A percentile compares a stretch with the other conserved stretches of the same genome.
phyloP scores from a whole-genome alignment of 805 yeast genomes.

The Metschnikowia henanensis region DNA sequence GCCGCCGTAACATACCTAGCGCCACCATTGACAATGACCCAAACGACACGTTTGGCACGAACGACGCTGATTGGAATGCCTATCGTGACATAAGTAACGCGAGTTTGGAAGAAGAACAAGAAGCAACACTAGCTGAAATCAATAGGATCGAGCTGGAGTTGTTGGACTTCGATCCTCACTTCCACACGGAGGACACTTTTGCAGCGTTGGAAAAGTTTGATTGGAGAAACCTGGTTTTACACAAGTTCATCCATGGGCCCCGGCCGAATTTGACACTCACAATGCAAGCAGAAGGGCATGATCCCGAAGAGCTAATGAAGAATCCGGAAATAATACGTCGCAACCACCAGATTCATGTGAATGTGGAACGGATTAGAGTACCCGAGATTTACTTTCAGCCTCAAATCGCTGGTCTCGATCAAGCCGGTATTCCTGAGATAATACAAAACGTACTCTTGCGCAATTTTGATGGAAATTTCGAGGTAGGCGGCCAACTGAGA shows the following conservation, averaged over 20 bases:
- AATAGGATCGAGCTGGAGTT: conserved; percentile 70
- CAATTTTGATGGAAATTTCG: conserved; percentile 57
- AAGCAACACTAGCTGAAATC: conserved; percentile 63
- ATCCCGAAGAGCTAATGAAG: conserved; percentile 42
- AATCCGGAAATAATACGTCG: conserved; percentile 73
- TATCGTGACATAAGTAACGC: conserved; percentile 79
- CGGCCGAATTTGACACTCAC: conserved; percentile 68
- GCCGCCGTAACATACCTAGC: conserved; percentile 40
- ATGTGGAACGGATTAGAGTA: conserved; percentile 85
- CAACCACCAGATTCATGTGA: conserved; percentile 86
- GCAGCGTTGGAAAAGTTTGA: conserved; percentile 70
- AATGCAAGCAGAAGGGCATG: conserved; percentile 42
- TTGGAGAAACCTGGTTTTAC: conserved; percentile 79
- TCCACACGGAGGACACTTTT: conserved; percentile 80
- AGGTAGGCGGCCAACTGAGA: conserved; percentile 52
- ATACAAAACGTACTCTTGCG: conserved; percentile 63
- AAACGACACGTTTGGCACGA: conserved; percentile 91
- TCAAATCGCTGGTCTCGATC: conserved; percentile 90
- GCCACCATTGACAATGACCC: conserved; percentile 87
- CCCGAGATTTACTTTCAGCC: conserved; percentile 96
- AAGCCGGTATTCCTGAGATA: conserved; percentile 87
- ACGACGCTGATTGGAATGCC: conserved; percentile 94
- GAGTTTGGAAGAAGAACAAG: conserved; percentile 79
- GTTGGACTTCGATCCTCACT: conserved; percentile 79
- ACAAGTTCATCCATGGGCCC: conserved; percentile 88